Conservation (phyloP, 495 filamentous ascomycete species). For the Penicillium simplicissimum region DNA sequence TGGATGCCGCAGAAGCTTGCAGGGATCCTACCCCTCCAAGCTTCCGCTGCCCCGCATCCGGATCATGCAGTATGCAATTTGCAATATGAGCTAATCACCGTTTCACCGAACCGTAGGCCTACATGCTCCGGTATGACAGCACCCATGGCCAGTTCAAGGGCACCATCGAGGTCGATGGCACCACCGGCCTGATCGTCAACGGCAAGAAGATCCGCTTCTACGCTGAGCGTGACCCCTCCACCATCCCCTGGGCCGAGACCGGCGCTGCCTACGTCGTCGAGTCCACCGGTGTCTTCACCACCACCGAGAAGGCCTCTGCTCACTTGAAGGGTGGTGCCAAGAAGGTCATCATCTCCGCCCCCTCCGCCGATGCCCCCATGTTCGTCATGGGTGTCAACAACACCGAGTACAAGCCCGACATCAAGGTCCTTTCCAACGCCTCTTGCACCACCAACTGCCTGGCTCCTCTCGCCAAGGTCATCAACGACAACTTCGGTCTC, state of each 20-base stretch:
- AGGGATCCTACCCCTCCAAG: not conserved
- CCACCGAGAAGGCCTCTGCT: slow-evolving; percentile 88
- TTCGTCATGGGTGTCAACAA: slow-evolving; percentile 99
- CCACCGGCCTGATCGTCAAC: slow-evolving; percentile 81
- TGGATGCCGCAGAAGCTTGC: not conserved
- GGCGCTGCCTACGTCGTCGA: slow-evolving; percentile 96
- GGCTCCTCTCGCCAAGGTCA: slow-evolving; percentile 97
- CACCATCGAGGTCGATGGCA: slow-evolving; percentile 65
- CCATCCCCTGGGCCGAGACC: slow-evolving; percentile 88
- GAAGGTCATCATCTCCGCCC: slow-evolving; percentile 99
- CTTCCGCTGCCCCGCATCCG: not conserved
- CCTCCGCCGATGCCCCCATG: slow-evolving; percentile 98
- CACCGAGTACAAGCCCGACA: slow-evolving; percentile 81
- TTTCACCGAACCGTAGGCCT: slow-evolving; percentile 57
- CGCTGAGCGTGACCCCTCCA: slow-evolving; percentile 84
- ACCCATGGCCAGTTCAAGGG: slow-evolving; percentile 98
- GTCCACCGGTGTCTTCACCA: slow-evolving; percentile 99
- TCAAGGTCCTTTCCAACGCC: slow-evolving; percentile 96
- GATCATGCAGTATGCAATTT: not conserved
- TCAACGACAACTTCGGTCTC: slow-evolving; percentile 96
- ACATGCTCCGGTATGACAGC: slow-evolving; percentile 99
- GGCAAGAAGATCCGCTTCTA: slow-evolving; percentile 97
- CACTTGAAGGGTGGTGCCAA: slow-evolving; percentile 99
- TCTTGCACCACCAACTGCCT: slow-evolving; percentile 99
- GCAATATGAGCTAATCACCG: not conserved